Percentiles rank a stretch among this genome's conserved stretches.
These are phyloP conservation scores for Paraphoma sp. DNA, from an alignment of 2,329 filamentous ascomycete genomes.

Conservation along the genomic window DNA sequence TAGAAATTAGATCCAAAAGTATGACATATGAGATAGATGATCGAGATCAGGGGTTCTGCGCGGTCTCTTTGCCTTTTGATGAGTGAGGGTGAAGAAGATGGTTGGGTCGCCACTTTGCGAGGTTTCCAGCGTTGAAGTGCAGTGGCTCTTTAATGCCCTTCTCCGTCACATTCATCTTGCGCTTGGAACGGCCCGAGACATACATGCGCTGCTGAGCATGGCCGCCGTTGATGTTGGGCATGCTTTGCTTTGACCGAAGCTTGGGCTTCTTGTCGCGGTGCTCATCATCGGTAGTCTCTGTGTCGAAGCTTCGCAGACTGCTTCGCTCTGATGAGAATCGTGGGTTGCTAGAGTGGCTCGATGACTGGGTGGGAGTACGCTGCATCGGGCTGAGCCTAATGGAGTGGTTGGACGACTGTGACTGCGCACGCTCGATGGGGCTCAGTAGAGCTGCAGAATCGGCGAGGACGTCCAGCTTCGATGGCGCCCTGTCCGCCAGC, in stretches of 20 bases:
- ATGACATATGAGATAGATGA: background rate
- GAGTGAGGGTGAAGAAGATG: conserved; percentile 40
- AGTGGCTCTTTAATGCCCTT: conserved; percentile 48
- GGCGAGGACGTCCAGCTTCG: conserved; percentile 47
- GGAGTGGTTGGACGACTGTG: conserved; percentile 19
- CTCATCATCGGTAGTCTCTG: conserved; percentile 46
- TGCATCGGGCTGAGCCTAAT: conserved; percentile 20
- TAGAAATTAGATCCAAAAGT: conserved; percentile 3
- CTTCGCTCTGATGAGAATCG: conserved; percentile 44
- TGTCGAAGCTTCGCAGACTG: conserved; percentile 46
- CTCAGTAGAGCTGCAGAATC: conserved; percentile 46
- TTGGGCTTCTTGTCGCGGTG: conserved; percentile 51
- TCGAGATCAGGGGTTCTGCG: conserved; percentile 16
- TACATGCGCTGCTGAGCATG: conserved; percentile 43
- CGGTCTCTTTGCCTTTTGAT: conserved; percentile 45
- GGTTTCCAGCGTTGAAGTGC: conserved; percentile 47
- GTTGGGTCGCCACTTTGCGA: conserved; percentile 42
- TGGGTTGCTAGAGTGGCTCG: conserved; percentile 24
- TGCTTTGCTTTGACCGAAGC: conserved; percentile 45
- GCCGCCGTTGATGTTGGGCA: conserved; percentile 36
- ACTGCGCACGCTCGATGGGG: conserved; percentile 39
- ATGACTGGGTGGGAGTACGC: conserved; percentile 18
- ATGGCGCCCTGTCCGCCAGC: conserved; percentile 45
- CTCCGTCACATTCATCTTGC: conserved; percentile 49
- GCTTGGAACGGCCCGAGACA: conserved; percentile 50